Evolutionary conservation across 306 rosid species (phyloP), one percentile per base, ranked within the genome.

Genomic region (Biancaea sappan): DNA sequence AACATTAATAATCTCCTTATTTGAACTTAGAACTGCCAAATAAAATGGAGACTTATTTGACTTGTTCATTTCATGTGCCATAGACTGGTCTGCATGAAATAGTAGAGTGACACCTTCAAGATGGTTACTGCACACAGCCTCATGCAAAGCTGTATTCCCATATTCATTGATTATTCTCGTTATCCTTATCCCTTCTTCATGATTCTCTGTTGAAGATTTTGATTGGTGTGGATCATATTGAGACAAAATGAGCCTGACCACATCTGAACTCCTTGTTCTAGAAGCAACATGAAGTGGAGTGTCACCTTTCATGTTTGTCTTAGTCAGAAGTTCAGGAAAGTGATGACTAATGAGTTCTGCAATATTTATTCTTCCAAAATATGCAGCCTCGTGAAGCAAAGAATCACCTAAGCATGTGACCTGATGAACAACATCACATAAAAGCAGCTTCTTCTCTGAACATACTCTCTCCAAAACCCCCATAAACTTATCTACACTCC

Each of bases 201-300:
- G 37, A 16, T 9, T 2, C 8, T 4, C 28, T 25, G 2, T 10
- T 5, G 2, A 21, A 6, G 46, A 25, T 7, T 0, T 6, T 59
- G 2, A 15, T 46, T 3, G 5, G 25, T 26, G 52, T 11, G 43
- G 18, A 18, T 5, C 7, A 15, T 13, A 31, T 11, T 4, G 22
- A 12, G 18, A 3, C 16, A 65, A 14, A 53, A 37, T 15, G 10
- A 28, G 0, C 13, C n/a, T 69, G 18, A 47, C 19, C 5, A 38
- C 43, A 0, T 56, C 4, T 11, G 14, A 40, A 16, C 16, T 40
- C 2, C 14, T 22, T 10, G 35, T 12, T 71, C 53, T 71, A 0
- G 53, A 14, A 0, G 77, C 73, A 3, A 72, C 38, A 15, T 82
- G 86, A 32, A 82, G 80, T 19, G 80, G 48, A 1, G 72, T 73